These are phyloP conservation scores for Lizanozyma gosingica DNA, from an alignment of 1,139 yeast species.

Conservation along the genomic window DNA sequence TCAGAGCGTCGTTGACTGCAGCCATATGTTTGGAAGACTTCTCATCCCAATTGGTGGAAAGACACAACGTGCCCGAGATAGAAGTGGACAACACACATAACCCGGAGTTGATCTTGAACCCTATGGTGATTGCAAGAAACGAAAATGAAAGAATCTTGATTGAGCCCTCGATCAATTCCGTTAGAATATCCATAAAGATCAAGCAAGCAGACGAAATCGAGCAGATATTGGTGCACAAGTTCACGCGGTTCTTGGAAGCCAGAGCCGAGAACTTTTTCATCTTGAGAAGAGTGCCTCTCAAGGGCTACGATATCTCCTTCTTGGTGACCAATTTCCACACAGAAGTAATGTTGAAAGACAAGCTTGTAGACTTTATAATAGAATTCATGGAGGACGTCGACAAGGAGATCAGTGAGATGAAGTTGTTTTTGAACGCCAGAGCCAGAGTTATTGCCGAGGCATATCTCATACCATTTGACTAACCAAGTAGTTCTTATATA, in stretches of 20 bases:
- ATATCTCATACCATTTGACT: slow-evolving; percentile 69
- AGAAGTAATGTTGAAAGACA: slow-evolving; percentile 91
- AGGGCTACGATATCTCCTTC: slow-evolving; percentile 90
- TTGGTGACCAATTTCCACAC: slow-evolving; percentile 91
- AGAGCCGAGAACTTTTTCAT: slow-evolving; percentile 94
- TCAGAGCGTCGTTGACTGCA: slow-evolving; percentile 86
- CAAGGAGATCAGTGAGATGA: slow-evolving; percentile 97
- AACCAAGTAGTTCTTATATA: too few species aligned
- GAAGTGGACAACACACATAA: slow-evolving; percentile 61
- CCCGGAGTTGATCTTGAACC: slow-evolving; percentile 78
- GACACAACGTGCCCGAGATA: slow-evolving; percentile 96
- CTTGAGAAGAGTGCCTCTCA: slow-evolving; percentile 82
- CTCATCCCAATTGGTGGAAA: slow-evolving; percentile 89
- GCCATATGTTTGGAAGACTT: slow-evolving; percentile 93
- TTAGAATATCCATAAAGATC: slow-evolving; percentile 81
- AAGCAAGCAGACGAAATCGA: slow-evolving; percentile 98
- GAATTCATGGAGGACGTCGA: slow-evolving; percentile 99
- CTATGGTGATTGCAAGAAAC: slow-evolving; percentile 86
- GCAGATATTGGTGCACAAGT: slow-evolving; percentile 85
- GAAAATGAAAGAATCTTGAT: slow-evolving; percentile 88
- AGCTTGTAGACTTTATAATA: slow-evolving; percentile 89
- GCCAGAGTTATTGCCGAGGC: slow-evolving; percentile 98
- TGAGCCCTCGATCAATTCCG: slow-evolving; percentile 89
- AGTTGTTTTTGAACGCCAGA: slow-evolving; percentile 89
- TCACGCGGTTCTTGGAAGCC: slow-evolving; percentile 85